Evolutionary conservation across 305 asterid species (phyloP).

Genomic region (Stenogyne calaminthoides): DNA sequence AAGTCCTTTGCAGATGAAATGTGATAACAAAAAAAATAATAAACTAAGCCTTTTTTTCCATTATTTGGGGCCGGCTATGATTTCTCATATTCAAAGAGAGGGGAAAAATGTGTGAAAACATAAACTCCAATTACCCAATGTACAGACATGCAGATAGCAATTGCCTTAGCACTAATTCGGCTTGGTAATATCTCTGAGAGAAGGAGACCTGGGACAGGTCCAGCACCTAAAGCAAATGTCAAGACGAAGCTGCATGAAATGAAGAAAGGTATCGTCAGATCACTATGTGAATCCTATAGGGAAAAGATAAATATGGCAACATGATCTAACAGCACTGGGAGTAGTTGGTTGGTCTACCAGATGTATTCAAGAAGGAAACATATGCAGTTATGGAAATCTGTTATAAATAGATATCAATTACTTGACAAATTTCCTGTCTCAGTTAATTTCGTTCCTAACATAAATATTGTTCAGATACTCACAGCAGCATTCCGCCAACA

Average conservation of each 20-base stretch:
- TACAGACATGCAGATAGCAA: slow-evolving; percentile 93
- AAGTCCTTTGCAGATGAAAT: background rate
- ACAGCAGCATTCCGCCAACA: slow-evolving; percentile 89
- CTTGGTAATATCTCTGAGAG: slow-evolving; percentile 88
- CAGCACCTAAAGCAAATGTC: slow-evolving; percentile 86
- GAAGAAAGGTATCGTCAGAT: slow-evolving; percentile 20
- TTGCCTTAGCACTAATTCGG: slow-evolving; percentile 89
- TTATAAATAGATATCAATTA: background rate
- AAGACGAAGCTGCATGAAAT: slow-evolving; percentile 64
- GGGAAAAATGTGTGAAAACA: background rate
- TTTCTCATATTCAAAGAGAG: slow-evolving; percentile 3
- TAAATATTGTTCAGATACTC: slow-evolving; percentile 42
- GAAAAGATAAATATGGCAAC: too few relatives aligned
- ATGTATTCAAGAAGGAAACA: background rate
- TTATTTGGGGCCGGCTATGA: background rate
- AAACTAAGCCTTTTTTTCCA: background rate
- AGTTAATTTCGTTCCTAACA: slow-evolving; percentile 16
- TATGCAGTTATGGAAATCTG: background rate
- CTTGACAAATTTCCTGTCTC: background rate
- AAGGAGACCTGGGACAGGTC: slow-evolving; percentile 90
- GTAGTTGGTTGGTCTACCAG: background rate
- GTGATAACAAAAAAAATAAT: too few relatives aligned
- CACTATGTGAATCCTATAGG: too few relatives aligned
- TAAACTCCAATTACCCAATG: slow-evolving; percentile 71
- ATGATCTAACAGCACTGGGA: background rate